Evolutionary conservation across 305 asterid genomes (phyloP).

Genomic region (Fraxinus baroniana): DNA sequence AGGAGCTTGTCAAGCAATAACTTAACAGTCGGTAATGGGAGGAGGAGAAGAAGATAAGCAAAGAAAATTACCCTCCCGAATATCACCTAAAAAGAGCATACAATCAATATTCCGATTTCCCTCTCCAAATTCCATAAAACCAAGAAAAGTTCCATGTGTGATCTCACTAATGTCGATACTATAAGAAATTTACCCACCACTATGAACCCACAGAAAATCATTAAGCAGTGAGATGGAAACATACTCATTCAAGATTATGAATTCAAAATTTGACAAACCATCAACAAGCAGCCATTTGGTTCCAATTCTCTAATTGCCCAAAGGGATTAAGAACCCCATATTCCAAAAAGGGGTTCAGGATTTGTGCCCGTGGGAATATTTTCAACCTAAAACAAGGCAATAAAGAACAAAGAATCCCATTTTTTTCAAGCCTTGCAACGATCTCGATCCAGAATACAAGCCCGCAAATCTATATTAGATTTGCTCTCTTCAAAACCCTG

Average conservation of each 20-base stretch:
- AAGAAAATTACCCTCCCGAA: background rate
- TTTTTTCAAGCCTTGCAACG: background rate
- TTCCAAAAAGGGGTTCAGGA: constrained; percentile 32
- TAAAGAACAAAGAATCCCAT: background rate
- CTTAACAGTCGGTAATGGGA: background rate
- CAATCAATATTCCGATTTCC: background rate
- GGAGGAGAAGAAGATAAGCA: background rate
- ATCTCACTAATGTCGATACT: background rate
- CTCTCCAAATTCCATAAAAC: background rate
- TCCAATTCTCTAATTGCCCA: constrained; percentile 8
- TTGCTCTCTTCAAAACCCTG: constrained; percentile 84
- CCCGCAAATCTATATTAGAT: constrained; percentile 46
- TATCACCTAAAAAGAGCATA: background rate
- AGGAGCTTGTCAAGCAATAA: background rate
- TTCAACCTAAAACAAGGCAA: constrained; percentile 27
- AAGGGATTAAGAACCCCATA: constrained; percentile 26
- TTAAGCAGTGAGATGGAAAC: constrained; percentile 1
- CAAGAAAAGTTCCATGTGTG: background rate
- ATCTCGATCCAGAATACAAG: background rate
- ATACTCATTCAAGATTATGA: constrained; percentile 10
- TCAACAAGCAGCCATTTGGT: constrained; percentile 5
- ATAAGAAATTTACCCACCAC: background rate
- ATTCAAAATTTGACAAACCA: constrained; percentile 12
- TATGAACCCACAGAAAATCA: constrained; percentile 11
- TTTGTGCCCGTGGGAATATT: constrained; percentile 19